phyloP scores from a whole-genome alignment of 2,329 filamentous ascomycete species.

The Cladophialophora carrionii region DNA sequence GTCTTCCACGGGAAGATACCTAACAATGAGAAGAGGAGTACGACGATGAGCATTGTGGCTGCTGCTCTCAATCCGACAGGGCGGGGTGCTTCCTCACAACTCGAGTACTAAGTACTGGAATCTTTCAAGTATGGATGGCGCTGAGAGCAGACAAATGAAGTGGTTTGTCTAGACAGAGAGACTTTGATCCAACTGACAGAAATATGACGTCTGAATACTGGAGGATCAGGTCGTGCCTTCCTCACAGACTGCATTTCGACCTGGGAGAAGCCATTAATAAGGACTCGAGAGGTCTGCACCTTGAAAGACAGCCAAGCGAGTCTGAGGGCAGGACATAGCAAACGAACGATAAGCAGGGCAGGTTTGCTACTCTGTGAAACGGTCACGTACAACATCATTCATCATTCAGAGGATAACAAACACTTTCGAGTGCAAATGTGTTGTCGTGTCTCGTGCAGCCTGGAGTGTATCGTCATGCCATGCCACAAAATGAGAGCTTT shows the following conservation, averaged over 20 bases:
- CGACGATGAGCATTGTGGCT: not conserved
- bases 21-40: not conserved
- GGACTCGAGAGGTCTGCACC: not conserved
- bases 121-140: not conserved
- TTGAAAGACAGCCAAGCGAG: not conserved
- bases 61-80: not conserved
- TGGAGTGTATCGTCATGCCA: conserved; percentile 22
- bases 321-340: not conserved
- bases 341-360: not conserved
- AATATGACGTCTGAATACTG: not conserved
- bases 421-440: not conserved
- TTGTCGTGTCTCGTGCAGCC: conserved; percentile 29
- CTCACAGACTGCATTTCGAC: not conserved
- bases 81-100: not conserved
- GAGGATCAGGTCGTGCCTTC: not conserved
- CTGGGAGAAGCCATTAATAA: not conserved
- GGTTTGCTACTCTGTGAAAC: conserved; percentile 2
- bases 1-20: conserved; percentile 3
- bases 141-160: not conserved
- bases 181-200: not conserved
- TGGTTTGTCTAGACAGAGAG: not conserved
- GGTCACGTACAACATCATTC: conserved; percentile 1
- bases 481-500: conserved; percentile 24
- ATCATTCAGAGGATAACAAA: not conserved
- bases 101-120: not conserved